Evolutionary conservation across 2,329 filamentous ascomycete species (phyloP).

Genomic region (Botryotinia calthae): DNA sequence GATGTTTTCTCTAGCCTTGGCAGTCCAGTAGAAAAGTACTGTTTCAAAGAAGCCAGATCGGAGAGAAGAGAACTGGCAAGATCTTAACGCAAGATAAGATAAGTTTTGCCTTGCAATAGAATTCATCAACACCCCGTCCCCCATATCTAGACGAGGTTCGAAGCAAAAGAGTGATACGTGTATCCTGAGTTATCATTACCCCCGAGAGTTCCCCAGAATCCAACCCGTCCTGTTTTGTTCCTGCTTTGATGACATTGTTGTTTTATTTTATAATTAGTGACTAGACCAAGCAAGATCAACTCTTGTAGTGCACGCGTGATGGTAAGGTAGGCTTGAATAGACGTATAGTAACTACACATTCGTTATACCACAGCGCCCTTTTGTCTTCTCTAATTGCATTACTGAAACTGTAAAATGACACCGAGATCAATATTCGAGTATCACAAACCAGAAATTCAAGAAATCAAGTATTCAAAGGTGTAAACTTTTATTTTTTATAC

Average conservation of each 20-base stretch:
- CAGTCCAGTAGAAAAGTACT: neutral
- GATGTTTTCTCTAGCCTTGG: neutral
- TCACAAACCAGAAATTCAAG: neutral
- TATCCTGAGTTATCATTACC: neutral
- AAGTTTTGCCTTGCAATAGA: neutral
- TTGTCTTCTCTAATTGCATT: neutral
- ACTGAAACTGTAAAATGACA: neutral
- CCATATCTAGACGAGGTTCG: neutral
- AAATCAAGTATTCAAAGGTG: neutral
- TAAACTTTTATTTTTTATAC: neutral
- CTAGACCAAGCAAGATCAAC: neutral
- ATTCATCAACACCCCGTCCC: neutral
- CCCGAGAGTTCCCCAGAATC: neutral
- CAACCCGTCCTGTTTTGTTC: neutral
- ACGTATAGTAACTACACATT: neutral
- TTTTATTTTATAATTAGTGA: neutral
- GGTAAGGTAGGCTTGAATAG: neutral
- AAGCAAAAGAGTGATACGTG: neutral
- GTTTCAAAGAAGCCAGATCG: neutral
- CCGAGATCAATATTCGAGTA: neutral
- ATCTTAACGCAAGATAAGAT: neutral
- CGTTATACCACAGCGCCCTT: neutral
- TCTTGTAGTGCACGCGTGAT: neutral
- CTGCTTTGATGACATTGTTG: neutral
- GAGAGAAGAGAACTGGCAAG: neutral